Conservation (phyloP, 2,329 filamentous ascomycete genomes). For the Emergomyces orientalis region DNA sequence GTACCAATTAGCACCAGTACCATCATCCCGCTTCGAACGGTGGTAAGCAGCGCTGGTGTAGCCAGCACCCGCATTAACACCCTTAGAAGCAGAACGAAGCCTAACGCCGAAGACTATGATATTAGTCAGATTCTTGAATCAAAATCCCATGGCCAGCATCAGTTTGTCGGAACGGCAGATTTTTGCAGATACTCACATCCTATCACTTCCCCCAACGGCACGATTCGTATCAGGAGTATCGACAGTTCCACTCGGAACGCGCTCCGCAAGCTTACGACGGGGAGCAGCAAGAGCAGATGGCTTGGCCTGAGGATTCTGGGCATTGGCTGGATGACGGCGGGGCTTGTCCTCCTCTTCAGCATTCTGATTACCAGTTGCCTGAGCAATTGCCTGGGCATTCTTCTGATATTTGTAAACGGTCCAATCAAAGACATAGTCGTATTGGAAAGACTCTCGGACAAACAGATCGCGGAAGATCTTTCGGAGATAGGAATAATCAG, state of each 20-base stretch:
- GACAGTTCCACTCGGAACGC: constrained; percentile 45
- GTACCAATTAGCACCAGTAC: constrained; percentile 42
- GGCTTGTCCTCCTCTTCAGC: constrained; percentile 65
- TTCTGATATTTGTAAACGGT: constrained; percentile 99
- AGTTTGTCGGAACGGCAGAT: constrained; percentile 65
- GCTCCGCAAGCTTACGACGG: constrained; percentile 77
- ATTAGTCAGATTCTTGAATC: constrained; percentile 72
- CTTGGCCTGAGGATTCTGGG: constrained; percentile 53
- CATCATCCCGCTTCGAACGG: constrained; percentile 46
- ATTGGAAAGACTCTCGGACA: constrained; percentile 97
- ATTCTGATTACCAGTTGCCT: constrained; percentile 60
- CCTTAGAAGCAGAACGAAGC: constrained; percentile 74
- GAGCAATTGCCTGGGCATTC: constrained; percentile 90
- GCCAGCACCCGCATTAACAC: constrained; percentile 44
- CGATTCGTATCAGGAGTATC: constrained; percentile 65
- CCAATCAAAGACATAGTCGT: constrained; percentile 99
- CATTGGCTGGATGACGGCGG: constrained; percentile 55
- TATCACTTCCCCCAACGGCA: constrained; percentile 70
- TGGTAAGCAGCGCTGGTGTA: constrained; percentile 38
- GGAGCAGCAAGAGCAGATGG: constrained; percentile 64
- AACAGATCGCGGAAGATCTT: constrained; percentile 99
- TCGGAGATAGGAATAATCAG: constrained; percentile 97
- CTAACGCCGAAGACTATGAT: constrained; percentile 73
- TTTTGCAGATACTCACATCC: constrained; percentile 85
- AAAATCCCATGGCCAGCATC: constrained; percentile 58